Conservation (phyloP, 345 rosid species). For the Eucalyptus regnans region DNA sequence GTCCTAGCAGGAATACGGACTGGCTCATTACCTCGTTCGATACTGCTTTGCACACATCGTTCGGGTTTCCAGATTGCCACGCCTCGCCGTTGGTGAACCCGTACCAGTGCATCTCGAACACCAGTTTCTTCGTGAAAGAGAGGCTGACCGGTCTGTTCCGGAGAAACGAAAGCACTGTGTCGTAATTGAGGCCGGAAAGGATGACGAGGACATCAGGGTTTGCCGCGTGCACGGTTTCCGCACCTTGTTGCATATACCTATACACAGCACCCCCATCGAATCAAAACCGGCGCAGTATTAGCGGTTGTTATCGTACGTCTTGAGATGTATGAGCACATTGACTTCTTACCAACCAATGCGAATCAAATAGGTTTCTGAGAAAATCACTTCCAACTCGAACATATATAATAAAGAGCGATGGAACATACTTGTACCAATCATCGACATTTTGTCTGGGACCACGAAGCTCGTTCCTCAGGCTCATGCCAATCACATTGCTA, state of each 20-base stretch:
- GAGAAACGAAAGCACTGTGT: constrained; percentile 56
- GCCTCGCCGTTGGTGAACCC: constrained; percentile 35
- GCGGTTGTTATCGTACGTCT: not conserved
- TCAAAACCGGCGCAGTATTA: not conserved
- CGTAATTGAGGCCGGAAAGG: constrained; percentile 70
- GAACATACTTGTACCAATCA: constrained; percentile 74
- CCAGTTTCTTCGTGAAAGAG: constrained; percentile 47
- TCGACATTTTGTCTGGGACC: constrained; percentile 69
- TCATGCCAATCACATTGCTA: constrained; percentile 68
- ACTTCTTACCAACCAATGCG: not conserved
- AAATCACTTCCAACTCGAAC: not conserved
- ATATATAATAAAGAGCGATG: not conserved
- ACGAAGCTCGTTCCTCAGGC: constrained; percentile 89
- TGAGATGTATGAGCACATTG: not conserved
- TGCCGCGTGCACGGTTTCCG: constrained; percentile 73
- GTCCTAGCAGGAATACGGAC: constrained; percentile 41
- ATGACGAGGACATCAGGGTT: constrained; percentile 79
- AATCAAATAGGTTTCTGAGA: not conserved
- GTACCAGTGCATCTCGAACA: constrained; percentile 83
- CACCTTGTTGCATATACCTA: constrained; percentile 78
- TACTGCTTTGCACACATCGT: constrained; percentile 56
- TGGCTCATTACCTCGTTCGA: constrained; percentile 17
- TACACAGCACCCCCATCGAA: too few relatives aligned
- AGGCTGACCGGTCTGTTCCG: constrained; percentile 27
- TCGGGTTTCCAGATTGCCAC: constrained; percentile 52